Evolutionary conservation across 768 basidiomycete genomes (phyloP), one percentile per base, ranked within the genome.

Genomic region (Boletus sp.): DNA sequence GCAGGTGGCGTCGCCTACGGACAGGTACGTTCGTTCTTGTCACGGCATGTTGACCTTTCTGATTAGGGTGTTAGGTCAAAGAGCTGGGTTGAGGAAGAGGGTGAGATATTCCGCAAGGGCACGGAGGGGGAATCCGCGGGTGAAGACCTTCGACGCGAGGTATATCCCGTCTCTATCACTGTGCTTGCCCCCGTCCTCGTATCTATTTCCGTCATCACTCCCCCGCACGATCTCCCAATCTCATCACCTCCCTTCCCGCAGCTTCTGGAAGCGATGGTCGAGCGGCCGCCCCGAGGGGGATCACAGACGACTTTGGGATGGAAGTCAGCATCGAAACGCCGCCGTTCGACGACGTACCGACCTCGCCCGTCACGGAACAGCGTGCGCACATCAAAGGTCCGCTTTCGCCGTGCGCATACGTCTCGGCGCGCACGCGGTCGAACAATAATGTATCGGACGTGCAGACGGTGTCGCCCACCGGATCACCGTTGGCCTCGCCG

Each of bases 91-190:
- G 90, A 86, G 54, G 97, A 98, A 69, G 97, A 99, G 70, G 94
- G 94, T 0, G 96, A 98, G 73, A 89, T 98, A 40, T 98, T 98
- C 77, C 79, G 95, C 41, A 95, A 96, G 67, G 94, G 94, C 0
- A 84, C 81, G 10, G 87, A 87, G 4, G 91, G 89, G 63, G 92
- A 95, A 71, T 90, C 93, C 83, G 90, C 84, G 15, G 92, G 94
- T 0, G 95, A 98, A 67, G 92, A 94, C 42, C 75, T 98, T 54
- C 83, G 90, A 60, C 85, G 84, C 64, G 89, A 92, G 80, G 87
- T 87, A 57, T 39, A 80, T 59, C 30, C 12, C 12, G 24, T 24
- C 24, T 24, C 24, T 24, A 24, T 24, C 24, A 24, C 24, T 24
- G 24, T 35, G 3, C 5, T 35, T 35, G 33, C 11, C 33, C 9